phyloP scores from a whole-genome alignment of 2,329 filamentous ascomycete genomes.

The Pseudogymnoascus pannorum region DNA sequence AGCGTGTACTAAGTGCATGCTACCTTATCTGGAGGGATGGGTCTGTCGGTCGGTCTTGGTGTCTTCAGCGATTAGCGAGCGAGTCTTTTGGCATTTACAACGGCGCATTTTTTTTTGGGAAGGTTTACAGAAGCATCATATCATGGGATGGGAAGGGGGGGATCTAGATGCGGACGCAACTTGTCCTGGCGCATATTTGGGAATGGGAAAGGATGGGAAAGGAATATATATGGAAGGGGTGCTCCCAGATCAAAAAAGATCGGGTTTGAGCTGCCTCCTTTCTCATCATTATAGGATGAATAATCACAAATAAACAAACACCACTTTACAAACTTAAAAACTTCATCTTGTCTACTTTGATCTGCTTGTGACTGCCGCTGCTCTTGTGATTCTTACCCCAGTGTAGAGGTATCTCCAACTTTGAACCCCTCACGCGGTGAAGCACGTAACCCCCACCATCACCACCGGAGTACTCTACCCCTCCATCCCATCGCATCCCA shows the following conservation, averaged over 20 bases:
- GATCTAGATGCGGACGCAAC: not conserved
- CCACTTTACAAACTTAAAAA: not conserved
- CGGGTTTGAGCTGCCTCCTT: not conserved
- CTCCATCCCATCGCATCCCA: not conserved
- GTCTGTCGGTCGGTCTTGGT: not conserved
- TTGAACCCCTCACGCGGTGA: not conserved
- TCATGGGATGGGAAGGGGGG: not conserved
- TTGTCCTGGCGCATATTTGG: not conserved
- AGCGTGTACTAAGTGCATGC: constrained; percentile 36
- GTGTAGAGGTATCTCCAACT: too few species aligned
- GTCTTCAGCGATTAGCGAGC: not conserved
- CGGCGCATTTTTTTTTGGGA: not conserved
- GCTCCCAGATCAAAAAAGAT: not conserved
- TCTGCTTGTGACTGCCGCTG: not conserved
- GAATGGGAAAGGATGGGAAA: not conserved
- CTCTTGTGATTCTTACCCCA: too few species aligned
- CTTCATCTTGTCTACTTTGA: not conserved
- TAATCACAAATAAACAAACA: not conserved
- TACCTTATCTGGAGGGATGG: not conserved
- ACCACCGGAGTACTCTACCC: not conserved
- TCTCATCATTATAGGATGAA: not conserved
- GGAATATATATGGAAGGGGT: not conserved
- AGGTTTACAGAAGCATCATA: not conserved
- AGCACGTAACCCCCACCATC: not conserved
- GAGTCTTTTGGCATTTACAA: not conserved